Conservation (phyloP, 495 filamentous ascomycete species). For the Aspergillus bridgeri region DNA sequence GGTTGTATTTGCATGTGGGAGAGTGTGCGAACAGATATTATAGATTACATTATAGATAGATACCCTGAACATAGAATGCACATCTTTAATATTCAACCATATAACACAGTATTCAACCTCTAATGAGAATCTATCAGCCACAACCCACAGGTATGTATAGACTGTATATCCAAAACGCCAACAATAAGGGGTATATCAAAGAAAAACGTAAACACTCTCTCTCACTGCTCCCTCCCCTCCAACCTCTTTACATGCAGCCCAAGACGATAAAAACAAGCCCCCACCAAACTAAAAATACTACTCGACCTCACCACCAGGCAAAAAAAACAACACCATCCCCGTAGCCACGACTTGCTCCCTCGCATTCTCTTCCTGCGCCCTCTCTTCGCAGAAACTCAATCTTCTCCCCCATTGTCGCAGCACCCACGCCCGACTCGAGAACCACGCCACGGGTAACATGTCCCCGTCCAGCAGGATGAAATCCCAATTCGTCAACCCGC, state of each 20-base stretch:
- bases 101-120: no score
- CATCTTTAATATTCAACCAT: no score
- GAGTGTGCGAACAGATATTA: no score
- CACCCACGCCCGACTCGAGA: conserved; percentile 24
- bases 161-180: no score
- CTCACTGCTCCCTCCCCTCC: background rate
- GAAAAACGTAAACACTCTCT: no score
- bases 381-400: conserved; percentile 32
- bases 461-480: conserved; percentile 34
- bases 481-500: conserved; percentile 31
- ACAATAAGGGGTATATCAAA: no score
- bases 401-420: conserved; percentile 25
- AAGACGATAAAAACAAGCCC: conserved; percentile 20
- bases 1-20: no score
- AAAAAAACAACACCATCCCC: conserved; percentile 27
- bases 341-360: conserved; percentile 36
- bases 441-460: conserved; percentile 27
- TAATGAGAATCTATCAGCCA: no score
- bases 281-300: conserved; percentile 26
- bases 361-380: conserved; percentile 10
- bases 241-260: background rate
- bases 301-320: conserved; percentile 24
- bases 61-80: no score
- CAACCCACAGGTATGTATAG: no score
- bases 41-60: background rate